Evolutionary conservation across 2,329 filamentous ascomycete species (phyloP), one percentile per base, ranked within the genome.

Genomic region (Aspergillus viridinutans): DNA sequence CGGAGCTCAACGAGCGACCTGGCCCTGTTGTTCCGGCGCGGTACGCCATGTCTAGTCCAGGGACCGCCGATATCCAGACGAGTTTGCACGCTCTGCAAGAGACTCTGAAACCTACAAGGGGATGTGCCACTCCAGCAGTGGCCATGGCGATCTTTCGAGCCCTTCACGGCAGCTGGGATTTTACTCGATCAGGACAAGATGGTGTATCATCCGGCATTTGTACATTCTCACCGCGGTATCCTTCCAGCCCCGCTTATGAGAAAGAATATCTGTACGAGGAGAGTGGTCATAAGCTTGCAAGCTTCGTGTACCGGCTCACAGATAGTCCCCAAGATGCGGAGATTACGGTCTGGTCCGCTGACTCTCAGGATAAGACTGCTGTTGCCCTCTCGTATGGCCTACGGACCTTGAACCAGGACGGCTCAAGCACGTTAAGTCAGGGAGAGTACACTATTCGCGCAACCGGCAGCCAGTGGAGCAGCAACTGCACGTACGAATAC

Each of bases 61-160:
- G 32, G 45, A 50, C 47, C 29, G 40, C 48, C 78, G 72, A 67
- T 71, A 67, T 23, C 56, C 62, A 1, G 75, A 82, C 52, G 78
- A 83, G 75, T 81, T 8, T 70, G 67, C 8, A 78, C 81, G 62
- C 83, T 81, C 35, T 74, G 77, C 38, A 69, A 68, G 40, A 49
- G 2, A 58, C 53, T 4, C 58, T 65, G 2, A 0, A 70, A 80
- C 1, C 72, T 78, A 1, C 60, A 71, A 0, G 77, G 73, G 0
- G 80, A 76, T 1, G 70, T 82, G 17, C 75, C 69, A 1, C 73
- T 0, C 74, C 75, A 3, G 90, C 86, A 57, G 81, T 89, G 2
- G 79, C 87, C 0, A 77, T 81, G 3, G 89, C 87, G 4, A 82
- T 90, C 0, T 93, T 91, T 68, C 78, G 87, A 57, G 87, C 84